Percentiles rank a stretch among this genome's conserved stretches.
Conservation (phyloP, 139 green algal genomes). For the Chlamydomonas urium region DNA sequence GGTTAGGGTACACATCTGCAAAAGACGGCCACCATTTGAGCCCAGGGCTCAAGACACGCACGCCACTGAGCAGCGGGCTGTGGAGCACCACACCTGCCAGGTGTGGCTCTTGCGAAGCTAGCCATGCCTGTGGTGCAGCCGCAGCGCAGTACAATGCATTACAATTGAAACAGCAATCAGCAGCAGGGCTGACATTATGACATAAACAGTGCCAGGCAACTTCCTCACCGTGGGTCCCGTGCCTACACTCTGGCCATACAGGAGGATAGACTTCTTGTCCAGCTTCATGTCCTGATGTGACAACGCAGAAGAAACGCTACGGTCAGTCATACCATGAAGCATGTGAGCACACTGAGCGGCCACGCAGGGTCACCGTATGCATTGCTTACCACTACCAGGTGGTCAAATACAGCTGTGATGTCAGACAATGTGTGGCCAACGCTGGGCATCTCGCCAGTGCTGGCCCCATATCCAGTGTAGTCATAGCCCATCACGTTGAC, state of each 20-base stretch:
- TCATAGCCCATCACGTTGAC: conserved; percentile 64
- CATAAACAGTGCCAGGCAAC: no score
- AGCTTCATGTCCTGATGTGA: conserved; percentile 24
- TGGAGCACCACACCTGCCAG: conserved; percentile 84
- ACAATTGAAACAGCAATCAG: no score
- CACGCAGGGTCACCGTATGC: not conserved
- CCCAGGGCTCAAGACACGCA: conserved; percentile 80
- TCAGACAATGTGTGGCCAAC: conserved; percentile 59
- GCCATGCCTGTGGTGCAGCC: conserved; percentile 33
- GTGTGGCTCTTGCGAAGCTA: conserved; percentile 43
- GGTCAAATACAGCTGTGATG: conserved; percentile 50
- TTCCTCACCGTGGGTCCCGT: conserved; percentile 63
- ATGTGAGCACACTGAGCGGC: no score
- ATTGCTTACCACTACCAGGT: conserved; percentile 25
- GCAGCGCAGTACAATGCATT: not conserved
- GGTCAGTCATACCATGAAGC: no score
- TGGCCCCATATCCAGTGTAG: conserved; percentile 40
- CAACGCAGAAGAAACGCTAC: not conserved
- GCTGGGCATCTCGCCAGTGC: conserved; percentile 30
- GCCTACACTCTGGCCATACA: conserved; percentile 89
- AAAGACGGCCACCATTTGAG: conserved; percentile 66
- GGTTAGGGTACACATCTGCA: conserved; percentile 82
- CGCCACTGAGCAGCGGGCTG: conserved; percentile 78
- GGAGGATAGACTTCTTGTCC: conserved; percentile 46
- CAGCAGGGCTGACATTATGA: not conserved